Evolutionary conservation across 352 stramenopile genomes (phyloP).

Genomic region (Hyaloperonospora arabidopsidis): DNA sequence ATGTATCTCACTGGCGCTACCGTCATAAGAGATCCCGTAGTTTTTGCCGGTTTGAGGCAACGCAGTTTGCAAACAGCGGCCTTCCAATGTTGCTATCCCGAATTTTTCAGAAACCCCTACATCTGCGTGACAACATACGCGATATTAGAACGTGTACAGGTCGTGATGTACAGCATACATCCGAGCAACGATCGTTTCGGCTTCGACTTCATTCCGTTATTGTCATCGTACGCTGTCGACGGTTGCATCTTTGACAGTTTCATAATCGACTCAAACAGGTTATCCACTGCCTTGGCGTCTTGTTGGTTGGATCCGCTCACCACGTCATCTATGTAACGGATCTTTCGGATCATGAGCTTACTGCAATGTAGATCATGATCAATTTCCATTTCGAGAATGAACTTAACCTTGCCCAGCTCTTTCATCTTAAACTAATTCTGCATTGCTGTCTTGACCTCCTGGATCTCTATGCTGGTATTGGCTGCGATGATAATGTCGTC

Average conservation of each 20-base stretch:
- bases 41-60: background rate
- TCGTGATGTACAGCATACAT: background rate
- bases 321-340: constrained; percentile 5
- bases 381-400: background rate
- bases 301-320: constrained; percentile 5
- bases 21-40: background rate
- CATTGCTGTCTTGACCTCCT: background rate
- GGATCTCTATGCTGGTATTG: too few relatives aligned
- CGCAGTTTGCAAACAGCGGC: background rate
- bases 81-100: background rate
- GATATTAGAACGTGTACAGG: background rate
- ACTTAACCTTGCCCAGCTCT: background rate
- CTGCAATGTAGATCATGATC: background rate
- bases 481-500: too few relatives aligned
- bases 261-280: constrained; percentile 1
- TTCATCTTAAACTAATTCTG: background rate
- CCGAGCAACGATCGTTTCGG: background rate
- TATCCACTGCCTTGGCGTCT: constrained; percentile 1
- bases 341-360: background rate
- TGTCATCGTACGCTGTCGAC: background rate
- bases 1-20: background rate
- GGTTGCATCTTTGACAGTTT: constrained; percentile 7
- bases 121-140: background rate
- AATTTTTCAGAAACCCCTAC: background rate
- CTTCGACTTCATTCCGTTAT: background rate